A percentile compares a stretch with the other conserved stretches of the same genome.
These are phyloP conservation scores for Volvox africanus DNA, from an alignment of 139 green algal genomes.

Conservation along the genomic window DNA sequence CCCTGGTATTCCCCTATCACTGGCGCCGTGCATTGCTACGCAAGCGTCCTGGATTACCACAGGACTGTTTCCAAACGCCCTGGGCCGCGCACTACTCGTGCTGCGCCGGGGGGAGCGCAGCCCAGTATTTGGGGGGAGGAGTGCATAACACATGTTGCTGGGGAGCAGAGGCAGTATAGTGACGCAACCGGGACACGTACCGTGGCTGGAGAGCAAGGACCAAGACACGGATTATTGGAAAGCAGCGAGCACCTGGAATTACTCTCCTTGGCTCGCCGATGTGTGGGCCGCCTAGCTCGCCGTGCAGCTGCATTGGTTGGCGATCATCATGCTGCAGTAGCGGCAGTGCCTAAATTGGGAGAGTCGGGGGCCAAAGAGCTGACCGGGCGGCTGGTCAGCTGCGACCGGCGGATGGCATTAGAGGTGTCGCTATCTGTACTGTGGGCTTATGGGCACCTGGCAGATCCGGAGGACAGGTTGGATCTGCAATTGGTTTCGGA, in stretches of 20 bases:
- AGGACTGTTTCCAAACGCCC: neutral
- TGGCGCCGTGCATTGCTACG: neutral
- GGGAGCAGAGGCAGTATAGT: no score
- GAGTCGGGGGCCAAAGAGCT: no score
- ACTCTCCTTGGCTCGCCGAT: neutral
- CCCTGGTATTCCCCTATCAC: neutral
- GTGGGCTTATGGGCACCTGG: slow-evolving; percentile 24
- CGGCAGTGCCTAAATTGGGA: neutral
- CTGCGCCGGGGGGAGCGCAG: no score
- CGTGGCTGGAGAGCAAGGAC: no score
- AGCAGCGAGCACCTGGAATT: no score
- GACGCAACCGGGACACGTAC: no score
- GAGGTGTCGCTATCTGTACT: slow-evolving; percentile 5
- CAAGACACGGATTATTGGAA: no score
- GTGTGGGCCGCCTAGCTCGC: neutral
- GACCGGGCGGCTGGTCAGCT: neutral
- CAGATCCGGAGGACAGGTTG: neutral
- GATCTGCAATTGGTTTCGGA: slow-evolving; percentile 1
- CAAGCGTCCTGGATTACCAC: neutral
- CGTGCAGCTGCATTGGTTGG: neutral
- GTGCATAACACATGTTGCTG: no score
- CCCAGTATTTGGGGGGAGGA: neutral
- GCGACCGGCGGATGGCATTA: neutral
- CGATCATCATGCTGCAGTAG: neutral
- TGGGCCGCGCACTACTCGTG: neutral